phyloP scores from a whole-genome alignment of 805 yeast species.

The Saccharomycopsis fodiens region DNA sequence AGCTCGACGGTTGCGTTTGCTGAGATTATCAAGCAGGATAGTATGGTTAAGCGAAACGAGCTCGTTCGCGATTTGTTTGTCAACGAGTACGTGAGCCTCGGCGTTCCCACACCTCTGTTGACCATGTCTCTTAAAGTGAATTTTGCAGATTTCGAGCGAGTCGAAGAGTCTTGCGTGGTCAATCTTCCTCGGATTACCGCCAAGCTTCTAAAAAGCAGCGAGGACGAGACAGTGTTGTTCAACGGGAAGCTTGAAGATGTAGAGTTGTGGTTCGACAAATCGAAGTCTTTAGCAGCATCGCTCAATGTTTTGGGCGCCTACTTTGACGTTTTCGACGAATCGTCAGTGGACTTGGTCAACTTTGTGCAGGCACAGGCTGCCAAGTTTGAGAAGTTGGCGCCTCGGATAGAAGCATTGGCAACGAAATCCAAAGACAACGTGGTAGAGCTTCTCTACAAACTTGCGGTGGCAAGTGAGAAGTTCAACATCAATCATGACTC shows the following conservation, averaged over 20 bases:
- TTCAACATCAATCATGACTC: conserved; percentile 73
- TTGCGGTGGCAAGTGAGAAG: conserved; percentile 40
- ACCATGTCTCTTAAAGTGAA: conserved; percentile 20
- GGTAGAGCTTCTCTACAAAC: conserved; percentile 33
- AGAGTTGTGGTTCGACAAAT: conserved; percentile 26
- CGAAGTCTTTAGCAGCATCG: conserved; percentile 23
- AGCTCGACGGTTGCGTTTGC: neutral
- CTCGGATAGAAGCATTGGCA: conserved; percentile 23
- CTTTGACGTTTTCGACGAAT: conserved; percentile 27
- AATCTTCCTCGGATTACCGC: neutral
- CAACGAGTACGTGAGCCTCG: conserved; percentile 15
- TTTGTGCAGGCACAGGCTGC: conserved; percentile 11
- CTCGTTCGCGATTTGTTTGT: conserved; percentile 19
- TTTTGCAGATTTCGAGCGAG: neutral
- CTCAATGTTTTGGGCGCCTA: conserved; percentile 27
- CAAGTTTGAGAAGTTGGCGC: conserved; percentile 26
- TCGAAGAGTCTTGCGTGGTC: neutral
- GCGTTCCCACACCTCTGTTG: conserved; percentile 23
- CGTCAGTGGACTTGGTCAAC: conserved; percentile 30
- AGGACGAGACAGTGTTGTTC: neutral
- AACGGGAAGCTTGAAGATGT: conserved; percentile 20
- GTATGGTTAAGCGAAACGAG: neutral
- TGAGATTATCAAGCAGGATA: neutral
- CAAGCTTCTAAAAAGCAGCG: neutral
- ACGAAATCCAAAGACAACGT: conserved; percentile 21